Evolutionary conservation across 2,329 filamentous ascomycete species (phyloP).

Genomic region (Geosmithia morbida): DNA sequence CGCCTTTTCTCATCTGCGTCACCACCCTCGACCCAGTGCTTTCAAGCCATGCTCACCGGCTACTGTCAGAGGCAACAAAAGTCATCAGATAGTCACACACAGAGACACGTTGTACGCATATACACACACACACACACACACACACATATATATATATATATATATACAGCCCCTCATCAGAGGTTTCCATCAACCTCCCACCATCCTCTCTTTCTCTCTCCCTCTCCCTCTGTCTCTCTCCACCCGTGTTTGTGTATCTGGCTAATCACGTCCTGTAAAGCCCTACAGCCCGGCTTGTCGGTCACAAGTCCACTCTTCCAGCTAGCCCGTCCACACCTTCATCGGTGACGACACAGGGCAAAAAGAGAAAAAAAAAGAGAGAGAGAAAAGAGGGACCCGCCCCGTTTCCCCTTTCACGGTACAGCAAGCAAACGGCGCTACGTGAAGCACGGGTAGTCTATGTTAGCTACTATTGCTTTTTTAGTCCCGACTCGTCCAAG

Average conservation of each 20-base stretch:
- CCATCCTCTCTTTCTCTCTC: not conserved
- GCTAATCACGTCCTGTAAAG: not conserved
- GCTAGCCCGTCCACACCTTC: not conserved
- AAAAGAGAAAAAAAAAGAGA: not conserved
- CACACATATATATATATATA: not conserved
- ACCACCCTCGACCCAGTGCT: too few relatives aligned
- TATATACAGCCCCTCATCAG: not conserved
- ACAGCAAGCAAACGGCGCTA: not conserved
- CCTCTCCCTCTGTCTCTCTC: not conserved
- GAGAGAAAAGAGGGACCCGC: not conserved
- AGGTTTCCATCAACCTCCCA: not conserved
- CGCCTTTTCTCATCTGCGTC: too few relatives aligned
- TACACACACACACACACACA: not conserved
- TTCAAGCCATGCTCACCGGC: too few relatives aligned
- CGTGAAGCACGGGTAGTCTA: not conserved
- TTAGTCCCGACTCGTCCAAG: not conserved
- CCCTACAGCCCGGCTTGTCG: not conserved
- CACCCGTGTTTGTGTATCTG: not conserved
- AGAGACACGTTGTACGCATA: not conserved
- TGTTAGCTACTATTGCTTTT: not conserved
- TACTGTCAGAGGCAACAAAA: too few relatives aligned
- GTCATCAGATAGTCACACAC: too few relatives aligned
- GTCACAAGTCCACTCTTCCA: not conserved
- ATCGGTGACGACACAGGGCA: not conserved
- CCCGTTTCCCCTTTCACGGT: not conserved